phyloP scores from a whole-genome alignment of 1,284 basidiomycete species.

The Leccinum fallax region DNA sequence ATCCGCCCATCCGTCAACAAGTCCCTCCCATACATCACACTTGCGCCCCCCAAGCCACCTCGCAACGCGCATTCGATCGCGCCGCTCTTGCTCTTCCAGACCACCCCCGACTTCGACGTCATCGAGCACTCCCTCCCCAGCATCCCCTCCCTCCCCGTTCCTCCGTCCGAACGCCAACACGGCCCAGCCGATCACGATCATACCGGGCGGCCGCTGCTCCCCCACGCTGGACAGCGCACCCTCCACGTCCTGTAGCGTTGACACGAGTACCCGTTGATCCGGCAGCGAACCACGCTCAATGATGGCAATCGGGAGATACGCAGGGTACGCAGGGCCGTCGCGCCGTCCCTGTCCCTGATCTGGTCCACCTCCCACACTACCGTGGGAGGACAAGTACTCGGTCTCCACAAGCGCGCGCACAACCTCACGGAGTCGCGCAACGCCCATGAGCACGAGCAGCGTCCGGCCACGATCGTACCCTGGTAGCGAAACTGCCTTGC shows the following conservation, averaged over 20 bases:
- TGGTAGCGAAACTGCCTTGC: constrained; percentile 83
- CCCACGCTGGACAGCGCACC: constrained; percentile 74
- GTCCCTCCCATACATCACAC: constrained; percentile 65
- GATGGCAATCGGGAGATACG: constrained; percentile 84
- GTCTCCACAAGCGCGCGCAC: constrained; percentile 57
- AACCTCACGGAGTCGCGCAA: constrained; percentile 80
- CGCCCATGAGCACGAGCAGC: constrained; percentile 91
- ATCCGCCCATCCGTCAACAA: constrained; percentile 54
- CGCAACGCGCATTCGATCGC: constrained; percentile 53
- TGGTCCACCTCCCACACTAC: neutral
- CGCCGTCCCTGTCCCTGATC: constrained; percentile 29
- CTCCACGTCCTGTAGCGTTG: constrained; percentile 76
- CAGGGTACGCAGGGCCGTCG: constrained; percentile 71
- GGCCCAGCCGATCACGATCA: constrained; percentile 96
- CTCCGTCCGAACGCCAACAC: constrained; percentile 59
- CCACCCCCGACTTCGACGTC: constrained; percentile 36
- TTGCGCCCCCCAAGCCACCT: constrained; percentile 57
- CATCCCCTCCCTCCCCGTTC: constrained; percentile 52
- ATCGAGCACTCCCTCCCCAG: constrained; percentile 42
- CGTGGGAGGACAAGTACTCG: neutral
- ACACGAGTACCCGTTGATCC: constrained; percentile 86
- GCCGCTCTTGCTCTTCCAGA: constrained; percentile 36
- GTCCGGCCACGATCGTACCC: constrained; percentile 85
- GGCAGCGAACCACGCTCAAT: constrained; percentile 92
- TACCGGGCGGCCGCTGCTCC: constrained; percentile 92